These are phyloP conservation scores for Scleroderma citrinum DNA, from an alignment of 768 basidiomycete species.

Conservation along the genomic window DNA sequence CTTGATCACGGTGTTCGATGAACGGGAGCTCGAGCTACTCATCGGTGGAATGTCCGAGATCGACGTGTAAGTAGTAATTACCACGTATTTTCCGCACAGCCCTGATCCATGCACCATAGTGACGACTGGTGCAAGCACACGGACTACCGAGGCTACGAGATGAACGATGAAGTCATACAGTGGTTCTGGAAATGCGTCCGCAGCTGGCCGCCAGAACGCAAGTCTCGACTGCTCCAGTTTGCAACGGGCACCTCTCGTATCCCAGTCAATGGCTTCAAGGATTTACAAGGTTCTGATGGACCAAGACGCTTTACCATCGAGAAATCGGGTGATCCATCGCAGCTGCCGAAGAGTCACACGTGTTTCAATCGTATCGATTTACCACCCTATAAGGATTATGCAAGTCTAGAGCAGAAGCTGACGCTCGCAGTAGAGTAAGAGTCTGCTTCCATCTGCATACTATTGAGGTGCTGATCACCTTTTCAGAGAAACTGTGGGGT, in stretches of 20 bases:
- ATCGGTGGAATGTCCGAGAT: conserved; percentile 99
- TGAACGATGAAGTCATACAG: conserved; percentile 93
- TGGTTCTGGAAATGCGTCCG: conserved; percentile 99
- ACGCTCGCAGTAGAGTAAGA: conserved; percentile 85
- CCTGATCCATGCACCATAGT: conserved; percentile 30
- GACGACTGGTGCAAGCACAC: conserved; percentile 99
- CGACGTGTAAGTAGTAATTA: conserved; percentile 68
- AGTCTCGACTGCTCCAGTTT: conserved; percentile 93
- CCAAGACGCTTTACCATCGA: conserved; percentile 97
- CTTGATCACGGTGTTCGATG: conserved; percentile 96
- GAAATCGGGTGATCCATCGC: conserved; percentile 94
- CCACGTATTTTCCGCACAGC: neutral
- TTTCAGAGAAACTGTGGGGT: conserved; percentile 83
- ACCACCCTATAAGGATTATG: conserved; percentile 97
- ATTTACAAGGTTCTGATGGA: conserved; percentile 95
- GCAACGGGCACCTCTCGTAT: conserved; percentile 96
- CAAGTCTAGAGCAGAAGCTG: conserved; percentile 89
- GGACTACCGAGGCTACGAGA: conserved; percentile 94
- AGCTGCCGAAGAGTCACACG: conserved; percentile 92
- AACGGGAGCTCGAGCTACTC: conserved; percentile 92
- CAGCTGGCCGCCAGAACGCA: conserved; percentile 97
- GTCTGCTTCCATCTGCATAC: conserved; percentile 28
- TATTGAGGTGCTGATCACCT: conserved; percentile 12
- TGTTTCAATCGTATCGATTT: conserved; percentile 98
- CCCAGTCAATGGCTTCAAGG: conserved; percentile 98